Base-by-base conservation (phyloP, 2,329 filamentous ascomycete species). In the Exophiala mesophila region DNA sequence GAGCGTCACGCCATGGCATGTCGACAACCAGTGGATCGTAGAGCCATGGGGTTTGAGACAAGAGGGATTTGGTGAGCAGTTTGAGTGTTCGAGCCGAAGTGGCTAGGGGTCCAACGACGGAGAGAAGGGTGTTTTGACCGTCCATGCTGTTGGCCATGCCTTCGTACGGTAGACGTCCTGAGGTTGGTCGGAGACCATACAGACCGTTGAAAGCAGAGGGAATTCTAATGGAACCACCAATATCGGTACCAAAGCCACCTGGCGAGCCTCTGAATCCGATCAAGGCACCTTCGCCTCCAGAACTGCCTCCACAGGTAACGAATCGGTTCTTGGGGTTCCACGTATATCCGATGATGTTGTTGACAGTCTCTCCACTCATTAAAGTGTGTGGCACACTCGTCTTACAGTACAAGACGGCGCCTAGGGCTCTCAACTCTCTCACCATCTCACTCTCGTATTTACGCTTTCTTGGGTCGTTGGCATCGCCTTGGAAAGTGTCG, bases 1-100 rank as follows among this genome's bases (percentile, higher is more conserved):
- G 35, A 3, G 74, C 67, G 17, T 72, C 61, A 2, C 80, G 71
- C 74, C 81, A 87, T 0, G 82, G 82, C 1, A 87, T 66, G 15
- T 83, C 78, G 29, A 78, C 63, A 0, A 82, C 78, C 1, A 80
- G 63, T 0, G 83, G 82, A 57, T 87, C 83, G 49, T 76, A 63
- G 1, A 78, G 61, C 83, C 83, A 87, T 0, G 83, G 83, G 39
- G 77, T 55, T 21, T 71, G 71, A 9, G 65, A 66, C 1, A 88
- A 63, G 2, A 85, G 57, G 0, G 73, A 64, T 53, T 77, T 72
- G 2, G 78, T 68, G 2, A 80, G 55, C 3, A 85, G 60, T 28
- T 70, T 71, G 9, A 85, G 55, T 0, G 72, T 73, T 1, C 69
- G 66, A 1, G 74, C 62, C 1, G 74, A 78, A 1, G 73, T 74